Conservation (phyloP, 177 flowering plant genomes). For the Tripterygium wilfordii region DNA sequence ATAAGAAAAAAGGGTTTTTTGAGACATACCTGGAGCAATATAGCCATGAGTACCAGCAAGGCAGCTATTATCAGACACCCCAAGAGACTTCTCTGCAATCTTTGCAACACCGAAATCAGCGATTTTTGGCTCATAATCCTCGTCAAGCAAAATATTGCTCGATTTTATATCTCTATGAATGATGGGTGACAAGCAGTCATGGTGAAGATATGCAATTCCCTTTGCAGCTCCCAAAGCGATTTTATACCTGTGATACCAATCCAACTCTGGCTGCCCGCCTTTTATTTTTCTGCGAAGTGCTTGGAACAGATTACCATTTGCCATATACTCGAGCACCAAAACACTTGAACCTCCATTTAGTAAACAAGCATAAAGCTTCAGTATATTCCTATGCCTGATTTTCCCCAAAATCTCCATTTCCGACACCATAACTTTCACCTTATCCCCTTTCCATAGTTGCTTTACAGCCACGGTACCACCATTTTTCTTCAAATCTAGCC, state of each 20-base stretch:
- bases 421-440: constrained; percentile 41
- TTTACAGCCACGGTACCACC: constrained; percentile 75
- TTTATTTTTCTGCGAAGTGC: constrained; percentile 58
- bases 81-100: constrained; percentile 30
- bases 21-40: constrained; percentile 87
- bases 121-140: constrained; percentile 76
- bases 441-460: constrained; percentile 62
- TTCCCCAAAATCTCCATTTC: constrained; percentile 83
- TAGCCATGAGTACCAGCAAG: constrained; percentile 95
- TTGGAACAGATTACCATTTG: constrained; percentile 69
- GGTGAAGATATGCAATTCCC: constrained; percentile 87
- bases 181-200: constrained; percentile 83
- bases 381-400: constrained; percentile 74
- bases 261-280: constrained; percentile 47
- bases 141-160: constrained; percentile 77
- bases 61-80: constrained; percentile 30
- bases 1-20: constrained; percentile 1
- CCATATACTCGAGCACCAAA: constrained; percentile 85
- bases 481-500: constrained; percentile 65
- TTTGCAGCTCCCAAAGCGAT: constrained; percentile 90
- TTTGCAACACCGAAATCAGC: constrained; percentile 94
- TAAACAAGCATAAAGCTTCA: constrained; percentile 79
- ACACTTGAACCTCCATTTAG: constrained; percentile 48
- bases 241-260: constrained; percentile 64
- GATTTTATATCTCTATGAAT: constrained; percentile 92